Percentiles rank a stretch among this genome's conserved stretches.
Conservation (phyloP, 805 yeast genomes). For the Zygotorulaspora sp. region DNA sequence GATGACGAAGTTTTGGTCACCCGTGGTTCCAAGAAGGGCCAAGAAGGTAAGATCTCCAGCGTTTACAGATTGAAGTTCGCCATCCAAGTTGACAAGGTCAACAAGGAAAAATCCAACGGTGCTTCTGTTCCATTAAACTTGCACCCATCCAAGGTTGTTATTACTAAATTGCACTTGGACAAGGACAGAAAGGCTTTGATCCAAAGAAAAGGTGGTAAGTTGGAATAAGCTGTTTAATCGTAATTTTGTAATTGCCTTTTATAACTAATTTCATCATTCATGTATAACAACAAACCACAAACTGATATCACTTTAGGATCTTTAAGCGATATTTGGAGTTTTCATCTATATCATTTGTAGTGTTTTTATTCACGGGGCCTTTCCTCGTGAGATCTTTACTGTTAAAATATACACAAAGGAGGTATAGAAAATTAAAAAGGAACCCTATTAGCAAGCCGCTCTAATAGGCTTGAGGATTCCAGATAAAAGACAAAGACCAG, state of each 20-base stretch:
- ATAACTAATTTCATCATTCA: constrained; percentile 10
- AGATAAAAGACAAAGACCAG: too few relatives aligned
- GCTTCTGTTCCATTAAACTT: constrained; percentile 95
- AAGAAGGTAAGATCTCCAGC: constrained; percentile 95
- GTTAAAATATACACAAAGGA: too few relatives aligned
- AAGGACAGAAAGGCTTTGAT: constrained; percentile 98
- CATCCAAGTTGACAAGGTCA: constrained; percentile 93
- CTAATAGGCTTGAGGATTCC: too few relatives aligned
- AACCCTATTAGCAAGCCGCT: too few relatives aligned
- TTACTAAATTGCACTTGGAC: constrained; percentile 97
- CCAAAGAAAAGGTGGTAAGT: constrained; percentile 96
- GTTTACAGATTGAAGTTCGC: constrained; percentile 99
- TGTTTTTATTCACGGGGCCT: constrained; percentile 4
- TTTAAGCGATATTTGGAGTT: too few relatives aligned
- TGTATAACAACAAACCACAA: constrained; percentile 9
- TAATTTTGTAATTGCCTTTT: constrained; percentile 15
- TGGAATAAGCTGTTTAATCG: constrained; percentile 54
- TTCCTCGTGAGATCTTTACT: too few relatives aligned
- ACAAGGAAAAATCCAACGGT: constrained; percentile 97
- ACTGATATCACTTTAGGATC: constrained; percentile 4
- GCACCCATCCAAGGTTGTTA: constrained; percentile 98
- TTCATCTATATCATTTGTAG: too few relatives aligned
- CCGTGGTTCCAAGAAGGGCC: constrained; percentile 99
- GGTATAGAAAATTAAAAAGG: too few relatives aligned
- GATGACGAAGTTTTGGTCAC: constrained; percentile 93